Evolutionary conservation across 75 land plant genomes (phyloP).

Genomic region (Cunninghamia lanceolata): DNA sequence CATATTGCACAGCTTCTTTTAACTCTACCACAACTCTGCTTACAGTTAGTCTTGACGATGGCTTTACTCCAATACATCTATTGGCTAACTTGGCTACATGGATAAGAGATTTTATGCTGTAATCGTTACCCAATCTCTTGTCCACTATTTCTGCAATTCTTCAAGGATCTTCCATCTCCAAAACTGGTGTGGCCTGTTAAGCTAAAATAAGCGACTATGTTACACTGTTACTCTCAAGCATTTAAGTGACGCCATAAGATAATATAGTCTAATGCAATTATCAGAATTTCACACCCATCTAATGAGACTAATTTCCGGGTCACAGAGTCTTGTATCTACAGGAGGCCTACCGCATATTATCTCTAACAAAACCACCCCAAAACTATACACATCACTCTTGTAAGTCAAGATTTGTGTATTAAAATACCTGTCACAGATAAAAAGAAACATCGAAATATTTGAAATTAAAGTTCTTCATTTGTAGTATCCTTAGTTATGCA

Average conservation of each 20-base stretch:
- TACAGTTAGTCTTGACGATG: background rate
- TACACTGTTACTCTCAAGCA: too few relatives aligned
- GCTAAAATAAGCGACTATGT: too few relatives aligned
- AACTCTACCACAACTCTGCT: background rate
- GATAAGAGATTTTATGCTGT: background rate
- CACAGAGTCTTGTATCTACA: background rate
- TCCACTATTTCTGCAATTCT: background rate
- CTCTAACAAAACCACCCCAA: constrained; percentile 14
- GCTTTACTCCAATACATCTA: background rate
- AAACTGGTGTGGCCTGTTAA: background rate
- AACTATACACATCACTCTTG: constrained; percentile 18
- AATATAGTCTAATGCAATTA: too few relatives aligned
- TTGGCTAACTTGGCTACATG: background rate
- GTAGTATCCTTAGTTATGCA: too few relatives aligned
- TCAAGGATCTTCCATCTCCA: background rate
- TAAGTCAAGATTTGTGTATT: constrained; percentile 6
- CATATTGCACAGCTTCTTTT: background rate
- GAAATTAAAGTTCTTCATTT: background rate
- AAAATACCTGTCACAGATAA: background rate
- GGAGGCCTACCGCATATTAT: background rate
- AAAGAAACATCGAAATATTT: background rate
- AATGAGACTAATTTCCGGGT: background rate
- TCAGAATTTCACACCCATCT: background rate
- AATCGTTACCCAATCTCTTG: background rate
- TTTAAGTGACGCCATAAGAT: too few relatives aligned